phyloP scores from a whole-genome alignment of 805 yeast species.

The Lipomyces sp. region DNA sequence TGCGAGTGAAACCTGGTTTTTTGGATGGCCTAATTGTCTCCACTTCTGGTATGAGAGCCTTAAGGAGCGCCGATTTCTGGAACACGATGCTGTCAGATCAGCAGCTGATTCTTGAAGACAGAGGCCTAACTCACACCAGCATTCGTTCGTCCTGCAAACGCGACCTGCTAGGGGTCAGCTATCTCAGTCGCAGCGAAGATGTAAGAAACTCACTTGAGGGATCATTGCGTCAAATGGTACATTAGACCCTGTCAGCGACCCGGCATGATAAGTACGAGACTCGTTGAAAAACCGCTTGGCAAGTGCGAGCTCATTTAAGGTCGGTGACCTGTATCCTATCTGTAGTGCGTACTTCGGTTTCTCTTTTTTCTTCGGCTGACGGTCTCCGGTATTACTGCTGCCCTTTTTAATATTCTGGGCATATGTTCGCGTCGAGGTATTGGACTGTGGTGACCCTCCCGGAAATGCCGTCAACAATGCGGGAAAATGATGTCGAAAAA shows the following conservation, averaged over 20 bases:
- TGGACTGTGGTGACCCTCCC: not conserved
- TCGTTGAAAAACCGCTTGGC: constrained; percentile 3
- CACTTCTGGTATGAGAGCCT: constrained; percentile 6
- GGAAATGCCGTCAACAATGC: not conserved
- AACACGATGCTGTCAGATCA: not conserved
- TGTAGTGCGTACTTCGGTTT: constrained; percentile 1
- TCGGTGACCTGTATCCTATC: not conserved
- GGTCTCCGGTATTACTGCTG: not conserved
- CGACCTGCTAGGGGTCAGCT: constrained; percentile 14
- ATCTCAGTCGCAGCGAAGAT: not conserved
- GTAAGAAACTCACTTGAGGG: constrained; percentile 17
- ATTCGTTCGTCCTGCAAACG: constrained; percentile 31
- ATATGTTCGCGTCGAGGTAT: not conserved
- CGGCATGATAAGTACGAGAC: not conserved
- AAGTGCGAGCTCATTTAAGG: not conserved
- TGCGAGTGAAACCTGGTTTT: constrained; percentile 30
- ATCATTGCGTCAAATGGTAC: constrained; percentile 11
- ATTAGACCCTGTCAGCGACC: not conserved
- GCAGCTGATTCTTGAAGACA: not conserved
- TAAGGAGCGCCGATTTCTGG: constrained; percentile 21
- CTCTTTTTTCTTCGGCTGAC: not conserved
- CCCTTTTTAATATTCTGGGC: not conserved
- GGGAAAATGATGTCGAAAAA: not conserved
- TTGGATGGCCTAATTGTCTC: constrained; percentile 8
- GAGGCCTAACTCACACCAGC: constrained; percentile 21